Conservation (phyloP, 306 rosid genomes). For the Cicer bijugum region DNA sequence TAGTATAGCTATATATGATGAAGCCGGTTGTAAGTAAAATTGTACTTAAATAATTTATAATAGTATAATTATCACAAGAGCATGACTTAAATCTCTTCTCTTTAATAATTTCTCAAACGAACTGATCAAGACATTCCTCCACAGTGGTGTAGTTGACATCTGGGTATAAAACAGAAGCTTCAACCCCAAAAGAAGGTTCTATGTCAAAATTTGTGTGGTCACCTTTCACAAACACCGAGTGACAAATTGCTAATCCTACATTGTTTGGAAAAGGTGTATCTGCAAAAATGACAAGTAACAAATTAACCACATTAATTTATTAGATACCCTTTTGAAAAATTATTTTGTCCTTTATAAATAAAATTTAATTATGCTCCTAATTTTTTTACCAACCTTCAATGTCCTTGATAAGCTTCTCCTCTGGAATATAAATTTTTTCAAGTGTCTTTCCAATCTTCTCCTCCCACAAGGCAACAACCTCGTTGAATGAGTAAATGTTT, state of each 20-base stretch:
- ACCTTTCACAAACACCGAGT: conserved; percentile 77
- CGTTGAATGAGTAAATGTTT: conserved; percentile 74
- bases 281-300: conserved; percentile 43
- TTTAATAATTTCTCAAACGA: conserved; percentile 54
- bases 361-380: too few relatives aligned
- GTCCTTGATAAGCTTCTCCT: conserved; percentile 73
- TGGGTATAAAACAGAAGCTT: conserved; percentile 77
- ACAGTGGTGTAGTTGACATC: conserved; percentile 83
- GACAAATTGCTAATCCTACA: conserved; percentile 62
- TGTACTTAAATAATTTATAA: not conserved
- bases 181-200: conserved; percentile 80
- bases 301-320: not conserved
- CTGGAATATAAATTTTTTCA: conserved; percentile 61
- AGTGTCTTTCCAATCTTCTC: conserved; percentile 78
- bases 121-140: conserved; percentile 70
- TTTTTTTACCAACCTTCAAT: conserved; percentile 57
- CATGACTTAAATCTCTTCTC: not conserved
- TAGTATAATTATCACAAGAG: not conserved
- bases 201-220: conserved; percentile 84
- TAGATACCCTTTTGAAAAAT: not conserved
- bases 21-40: not conserved
- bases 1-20: not conserved
- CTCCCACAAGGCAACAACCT: conserved; percentile 85
- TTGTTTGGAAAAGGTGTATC: conserved; percentile 77
- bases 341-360: too few relatives aligned